phyloP scores from a whole-genome alignment of 495 filamentous ascomycete genomes.

The Penicillium paxilli region DNA sequence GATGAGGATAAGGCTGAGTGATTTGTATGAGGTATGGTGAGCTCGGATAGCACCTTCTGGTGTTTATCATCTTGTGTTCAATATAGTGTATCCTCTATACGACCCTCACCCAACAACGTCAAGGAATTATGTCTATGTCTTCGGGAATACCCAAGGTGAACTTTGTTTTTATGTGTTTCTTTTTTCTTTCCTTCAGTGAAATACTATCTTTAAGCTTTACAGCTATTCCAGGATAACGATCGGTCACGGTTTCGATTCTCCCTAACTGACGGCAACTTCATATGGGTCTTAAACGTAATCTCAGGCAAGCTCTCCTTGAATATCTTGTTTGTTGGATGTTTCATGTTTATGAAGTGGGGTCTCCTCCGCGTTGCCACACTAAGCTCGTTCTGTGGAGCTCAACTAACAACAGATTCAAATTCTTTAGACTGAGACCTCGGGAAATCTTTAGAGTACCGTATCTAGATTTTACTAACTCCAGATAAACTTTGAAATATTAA shows the following conservation, averaged over 20 bases:
- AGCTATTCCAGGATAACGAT: too few relatives aligned
- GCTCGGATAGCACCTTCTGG: neutral
- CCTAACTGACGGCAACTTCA: too few relatives aligned
- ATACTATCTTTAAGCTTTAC: neutral
- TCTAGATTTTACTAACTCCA: too few relatives aligned
- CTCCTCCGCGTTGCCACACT: too few relatives aligned
- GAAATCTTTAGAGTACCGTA: too few relatives aligned
- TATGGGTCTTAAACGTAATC: neutral
- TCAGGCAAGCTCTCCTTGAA: neutral
- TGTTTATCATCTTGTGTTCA: neutral
- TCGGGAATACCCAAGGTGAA: neutral
- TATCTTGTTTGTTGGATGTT: neutral
- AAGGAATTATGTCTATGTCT: too few relatives aligned
- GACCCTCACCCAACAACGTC: too few relatives aligned
- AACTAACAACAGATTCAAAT: too few relatives aligned
- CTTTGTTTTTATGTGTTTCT: neutral
- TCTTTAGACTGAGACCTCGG: too few relatives aligned
- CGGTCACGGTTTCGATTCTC: too few relatives aligned
- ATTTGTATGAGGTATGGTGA: neutral
- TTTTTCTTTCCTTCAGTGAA: neutral
- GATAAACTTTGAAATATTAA: too few relatives aligned
- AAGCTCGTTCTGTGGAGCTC: too few relatives aligned
- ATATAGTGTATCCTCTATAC: neutral
- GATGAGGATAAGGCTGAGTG: slow-evolving; percentile 8
- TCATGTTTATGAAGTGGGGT: neutral